phyloP scores from a whole-genome alignment of 1,284 basidiomycete species.

The Sanghuangporus baumii region DNA sequence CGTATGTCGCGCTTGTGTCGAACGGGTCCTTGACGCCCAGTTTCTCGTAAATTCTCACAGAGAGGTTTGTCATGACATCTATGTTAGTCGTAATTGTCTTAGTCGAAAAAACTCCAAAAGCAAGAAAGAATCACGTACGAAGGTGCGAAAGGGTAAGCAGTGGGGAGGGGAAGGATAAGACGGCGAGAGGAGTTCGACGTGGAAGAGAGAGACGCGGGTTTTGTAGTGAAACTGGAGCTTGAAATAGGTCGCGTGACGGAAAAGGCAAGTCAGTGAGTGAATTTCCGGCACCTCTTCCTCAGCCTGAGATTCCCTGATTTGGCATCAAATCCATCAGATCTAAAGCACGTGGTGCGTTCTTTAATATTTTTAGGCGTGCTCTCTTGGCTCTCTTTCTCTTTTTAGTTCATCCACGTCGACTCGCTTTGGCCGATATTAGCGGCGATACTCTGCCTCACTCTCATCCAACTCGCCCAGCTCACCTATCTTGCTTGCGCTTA shows the following conservation, averaged over 20 bases:
- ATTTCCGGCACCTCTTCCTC: not conserved
- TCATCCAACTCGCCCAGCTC: not conserved
- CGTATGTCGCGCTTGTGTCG: conserved; percentile 45
- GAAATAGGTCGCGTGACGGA: too few relatives aligned
- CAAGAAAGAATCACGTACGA: not conserved
- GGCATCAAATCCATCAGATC: not conserved
- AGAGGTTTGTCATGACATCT: conserved; percentile 4
- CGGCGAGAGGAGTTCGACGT: not conserved
- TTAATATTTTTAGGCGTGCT: not conserved
- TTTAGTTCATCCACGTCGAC: not conserved
- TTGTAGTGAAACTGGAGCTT: not conserved
- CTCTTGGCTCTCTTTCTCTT: not conserved
- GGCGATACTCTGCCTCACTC: not conserved
- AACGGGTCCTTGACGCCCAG: conserved; percentile 36
- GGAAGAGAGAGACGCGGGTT: not conserved
- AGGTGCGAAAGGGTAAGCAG: not conserved
- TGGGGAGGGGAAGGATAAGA: not conserved
- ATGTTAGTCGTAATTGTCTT: not conserved
- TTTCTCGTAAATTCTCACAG: conserved; percentile 1
- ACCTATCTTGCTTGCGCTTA: not conserved
- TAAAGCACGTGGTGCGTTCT: not conserved
- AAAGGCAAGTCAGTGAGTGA: too few relatives aligned
- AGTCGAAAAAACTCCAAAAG: not conserved
- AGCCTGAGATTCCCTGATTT: not conserved
- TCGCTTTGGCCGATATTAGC: not conserved